Base-by-base conservation (phyloP, 495 filamentous ascomycete species). In the Aspergillus bridgeri region DNA sequence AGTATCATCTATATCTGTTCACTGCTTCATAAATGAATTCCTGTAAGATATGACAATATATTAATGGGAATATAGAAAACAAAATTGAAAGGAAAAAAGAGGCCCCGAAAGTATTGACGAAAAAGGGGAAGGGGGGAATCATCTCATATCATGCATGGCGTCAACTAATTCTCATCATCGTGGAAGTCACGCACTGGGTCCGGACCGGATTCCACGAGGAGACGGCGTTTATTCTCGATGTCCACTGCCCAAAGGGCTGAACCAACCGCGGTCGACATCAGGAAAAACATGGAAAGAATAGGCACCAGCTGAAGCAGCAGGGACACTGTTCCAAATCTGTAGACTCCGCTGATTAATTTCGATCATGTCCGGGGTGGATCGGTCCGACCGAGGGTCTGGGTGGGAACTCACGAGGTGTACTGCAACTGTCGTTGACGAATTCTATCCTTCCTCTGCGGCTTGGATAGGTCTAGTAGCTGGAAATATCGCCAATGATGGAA, bases 401-500 rank as follows among this genome's bases (percentile, higher is more conserved):
- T 6, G 15, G 17, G 22, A n/a, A 70, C 76, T 60, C 67, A 86
- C 83, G 77, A 82, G n/a, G 85, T 87, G 62, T 89, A 89, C 54
- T 81, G 76, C 57, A 79, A 70, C 64, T 81, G 74, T 42, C 82
- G 69, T 49, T 66, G 66, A 56, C 75, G 75, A 27, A 87, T 72
- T 42, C 75, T 81, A 5, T 70, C 74, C 42, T 83, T 84, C 58
- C 83, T 69, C 64, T 87, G 74, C 62, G 81, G 79, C 64, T 81
- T 86, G 24, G 75, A 75, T 51, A 85, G 78, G 42, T 75, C 81
- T 54, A 79, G 64, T 25, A 89, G 67, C 60, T 83, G 76, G 65
- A 85, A 87, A 60, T 87, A 88, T 53, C 86, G 73, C 83, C 83
- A 86, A 59, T 87, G 84, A 54, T 86, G 83, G 42, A 89, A 78